Evolutionary conservation across 768 basidiomycete species (phyloP), one percentile per base, ranked within the genome.

Genomic region (Amanita pseudoporphyria): DNA sequence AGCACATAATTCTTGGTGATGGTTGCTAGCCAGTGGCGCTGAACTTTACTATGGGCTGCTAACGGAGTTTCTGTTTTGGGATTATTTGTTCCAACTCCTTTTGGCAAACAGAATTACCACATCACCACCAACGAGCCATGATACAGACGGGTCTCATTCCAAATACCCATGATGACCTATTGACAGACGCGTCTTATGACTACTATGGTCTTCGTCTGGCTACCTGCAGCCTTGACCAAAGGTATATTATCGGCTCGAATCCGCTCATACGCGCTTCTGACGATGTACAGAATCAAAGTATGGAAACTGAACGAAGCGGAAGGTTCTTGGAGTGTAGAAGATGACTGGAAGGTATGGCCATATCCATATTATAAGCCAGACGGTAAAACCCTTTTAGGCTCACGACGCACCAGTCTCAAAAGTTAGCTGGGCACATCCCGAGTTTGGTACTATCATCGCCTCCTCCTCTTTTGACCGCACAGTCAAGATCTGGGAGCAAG

Each of bases 401-500:
- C 94, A 97, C 62, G 91, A 95, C 58, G 92, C 92, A 13, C 81
- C 94, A 0, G 74, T 96, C 32, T 79, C 90, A 6, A 83, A 77
- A 62, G 57, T 96, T 12, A 78, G 78, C 46, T 98, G 92, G 88
- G 91, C 91, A 1, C 92, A 94, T 60, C 92, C 95, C 4, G 84
- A 93, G 64, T 93, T 92, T 52, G 94, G 92, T 3, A 78, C 81
- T 1, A 78, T 96, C 46, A 71, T 98, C 49, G 91, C 91, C 0
- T 89, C 87, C 3, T 79, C 82, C 4, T 91, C 87, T 1, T 92
- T 93, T 58, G 95, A 97, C 66, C 77, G 94, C 21, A 87, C 87
- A 0, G 87, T 93, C 49, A 89, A 94, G 64, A 77, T 99, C 13
- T 97, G 92, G 92, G 89, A 94, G 61, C 79, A 87, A 64, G 69